phyloP scores from a whole-genome alignment of 2,329 filamentous ascomycete species.

The Calonectria pseudoreteaudii region DNA sequence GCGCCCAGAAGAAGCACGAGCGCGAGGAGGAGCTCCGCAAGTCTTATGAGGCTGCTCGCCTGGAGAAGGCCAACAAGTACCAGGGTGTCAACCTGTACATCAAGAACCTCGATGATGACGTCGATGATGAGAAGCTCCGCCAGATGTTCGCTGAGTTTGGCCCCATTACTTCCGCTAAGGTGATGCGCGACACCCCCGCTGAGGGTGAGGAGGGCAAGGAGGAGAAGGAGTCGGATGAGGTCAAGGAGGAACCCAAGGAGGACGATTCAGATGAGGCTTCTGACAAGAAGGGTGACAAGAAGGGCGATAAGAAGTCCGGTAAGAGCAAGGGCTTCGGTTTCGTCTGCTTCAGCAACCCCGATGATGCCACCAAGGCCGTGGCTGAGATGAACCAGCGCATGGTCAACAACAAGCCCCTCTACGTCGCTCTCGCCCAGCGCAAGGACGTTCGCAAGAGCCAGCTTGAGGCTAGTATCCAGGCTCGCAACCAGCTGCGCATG shows the following conservation, averaged over 20 bases:
- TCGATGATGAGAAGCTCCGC: slow-evolving; percentile 97
- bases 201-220: slow-evolving; percentile 67
- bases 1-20: slow-evolving; percentile 99
- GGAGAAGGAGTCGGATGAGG: slow-evolving; percentile 64
- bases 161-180: slow-evolving; percentile 97
- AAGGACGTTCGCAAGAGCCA: slow-evolving; percentile 99
- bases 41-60: slow-evolving; percentile 96
- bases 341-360: slow-evolving; percentile 99
- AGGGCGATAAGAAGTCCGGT: slow-evolving; percentile 76
- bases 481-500: slow-evolving; percentile 97
- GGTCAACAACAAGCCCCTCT: slow-evolving; percentile 95
- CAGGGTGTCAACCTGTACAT: slow-evolving; percentile 99
- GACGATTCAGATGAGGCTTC: slow-evolving; percentile 58
- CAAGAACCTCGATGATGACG: slow-evolving; percentile 97
- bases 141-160: slow-evolving; percentile 92
- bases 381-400: slow-evolving; percentile 99
- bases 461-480: slow-evolving; percentile 98
- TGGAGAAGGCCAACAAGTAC: slow-evolving; percentile 99
- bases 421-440: slow-evolving; percentile 97
- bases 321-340: slow-evolving; percentile 99
- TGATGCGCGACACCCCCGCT: slow-evolving; percentile 87
- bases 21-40: slow-evolving; percentile 99
- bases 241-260: slow-evolving; percentile 63
- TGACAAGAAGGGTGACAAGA: slow-evolving; percentile 71
- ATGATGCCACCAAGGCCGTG: slow-evolving; percentile 98